Evolutionary conservation across 129 eudicot genomes (phyloP).

Genomic region (Cynara cardunculus): DNA sequence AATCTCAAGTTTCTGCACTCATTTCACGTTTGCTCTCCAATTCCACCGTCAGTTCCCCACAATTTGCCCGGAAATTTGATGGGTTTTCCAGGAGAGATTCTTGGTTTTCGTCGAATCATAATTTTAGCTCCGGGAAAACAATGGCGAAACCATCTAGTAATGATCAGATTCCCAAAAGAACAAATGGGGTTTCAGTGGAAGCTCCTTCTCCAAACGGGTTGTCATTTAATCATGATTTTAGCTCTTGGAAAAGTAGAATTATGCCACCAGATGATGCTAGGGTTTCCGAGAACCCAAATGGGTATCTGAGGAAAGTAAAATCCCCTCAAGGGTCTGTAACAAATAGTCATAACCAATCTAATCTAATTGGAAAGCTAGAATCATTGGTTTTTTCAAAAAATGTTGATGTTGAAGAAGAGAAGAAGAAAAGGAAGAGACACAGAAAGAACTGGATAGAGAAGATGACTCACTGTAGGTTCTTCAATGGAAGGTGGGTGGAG

Average conservation of each 20-base stretch:
- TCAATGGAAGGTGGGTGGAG: constrained; percentile 46
- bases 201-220: neutral
- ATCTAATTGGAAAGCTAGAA: neutral
- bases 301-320: neutral
- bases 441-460: constrained; percentile 12
- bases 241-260: neutral
- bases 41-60: constrained; percentile 23
- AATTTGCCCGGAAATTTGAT: constrained; percentile 16
- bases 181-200: neutral
- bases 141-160: neutral
- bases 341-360: neutral
- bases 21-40: neutral
- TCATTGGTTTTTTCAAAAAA: neutral
- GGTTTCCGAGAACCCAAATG: constrained; percentile 2
- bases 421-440: neutral
- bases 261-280: neutral
- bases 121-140: neutral
- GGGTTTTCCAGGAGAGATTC: neutral
- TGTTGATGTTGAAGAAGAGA: neutral
- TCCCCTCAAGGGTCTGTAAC: neutral
- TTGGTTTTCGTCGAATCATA: neutral
- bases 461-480: constrained; percentile 36
- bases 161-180: constrained; percentile 2
- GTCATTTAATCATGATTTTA: neutral
- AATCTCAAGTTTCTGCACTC: neutral